Evolutionary conservation across 768 basidiomycete species (phyloP).

Genomic region (Cyclocybe aegerita): DNA sequence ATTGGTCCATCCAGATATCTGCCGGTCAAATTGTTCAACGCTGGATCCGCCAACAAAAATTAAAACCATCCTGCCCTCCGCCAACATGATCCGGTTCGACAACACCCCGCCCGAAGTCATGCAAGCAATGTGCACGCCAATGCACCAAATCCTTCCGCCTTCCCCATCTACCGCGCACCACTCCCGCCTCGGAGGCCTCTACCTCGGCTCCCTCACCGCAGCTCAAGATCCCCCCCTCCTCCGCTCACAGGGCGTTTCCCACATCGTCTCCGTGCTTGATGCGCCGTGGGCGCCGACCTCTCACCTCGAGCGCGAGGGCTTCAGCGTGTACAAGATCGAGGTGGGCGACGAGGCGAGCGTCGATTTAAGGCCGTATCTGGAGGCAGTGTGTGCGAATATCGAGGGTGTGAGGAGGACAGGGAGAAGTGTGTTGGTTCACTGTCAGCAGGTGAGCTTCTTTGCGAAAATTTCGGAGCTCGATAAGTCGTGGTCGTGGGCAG

Average conservation of each 20-base stretch:
- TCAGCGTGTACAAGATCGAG: conserved; percentile 62
- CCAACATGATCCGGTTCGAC: conserved; percentile 76
- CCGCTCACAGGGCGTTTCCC: conserved; percentile 46
- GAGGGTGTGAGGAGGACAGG: conserved; percentile 61
- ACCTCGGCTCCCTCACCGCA: conserved; percentile 67
- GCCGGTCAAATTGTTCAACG: too few species aligned
- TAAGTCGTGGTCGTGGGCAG: neutral
- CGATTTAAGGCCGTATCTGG: conserved; percentile 68
- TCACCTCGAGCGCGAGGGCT: conserved; percentile 37
- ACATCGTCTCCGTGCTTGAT: conserved; percentile 69
- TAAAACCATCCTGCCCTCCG: too few species aligned
- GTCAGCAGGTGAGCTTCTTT: conserved; percentile 63
- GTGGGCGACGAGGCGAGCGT: conserved; percentile 62
- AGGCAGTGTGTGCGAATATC: conserved; percentile 67
- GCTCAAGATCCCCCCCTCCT: conserved; percentile 56
- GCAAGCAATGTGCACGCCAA: conserved; percentile 84
- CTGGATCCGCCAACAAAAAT: too few species aligned
- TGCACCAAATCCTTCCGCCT: conserved; percentile 68
- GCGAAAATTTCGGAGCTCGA: neutral
- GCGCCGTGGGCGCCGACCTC: conserved; percentile 59
- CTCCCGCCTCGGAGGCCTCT: conserved; percentile 50
- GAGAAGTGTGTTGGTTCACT: conserved; percentile 72
- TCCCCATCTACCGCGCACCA: conserved; percentile 24
- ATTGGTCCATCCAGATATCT: too few species aligned
- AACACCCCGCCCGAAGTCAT: conserved; percentile 71